Evolutionary conservation across 2,329 filamentous ascomycete genomes (phyloP).

Genomic region (Cryoendolithus antarcticus): DNA sequence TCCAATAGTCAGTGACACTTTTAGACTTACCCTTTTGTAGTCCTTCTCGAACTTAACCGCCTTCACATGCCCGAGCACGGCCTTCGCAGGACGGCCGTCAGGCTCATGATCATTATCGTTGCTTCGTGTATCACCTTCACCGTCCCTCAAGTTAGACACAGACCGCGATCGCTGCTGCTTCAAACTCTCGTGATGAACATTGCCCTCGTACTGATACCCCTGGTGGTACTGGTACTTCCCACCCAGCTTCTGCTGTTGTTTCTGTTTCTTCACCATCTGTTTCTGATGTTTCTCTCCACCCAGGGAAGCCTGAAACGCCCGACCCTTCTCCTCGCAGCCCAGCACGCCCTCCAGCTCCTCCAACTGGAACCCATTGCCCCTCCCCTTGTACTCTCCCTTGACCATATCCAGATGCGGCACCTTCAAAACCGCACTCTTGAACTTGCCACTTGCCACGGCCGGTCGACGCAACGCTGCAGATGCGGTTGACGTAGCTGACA

Average conservation of each 20-base stretch:
- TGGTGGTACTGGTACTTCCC: conserved; percentile 17
- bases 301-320: conserved; percentile 18
- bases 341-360: conserved; percentile 13
- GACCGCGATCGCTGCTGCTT: conserved; percentile 12
- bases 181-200: conserved; percentile 1
- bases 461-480: conserved; percentile 26
- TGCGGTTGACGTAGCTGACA: conserved; percentile 33
- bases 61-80: not conserved
- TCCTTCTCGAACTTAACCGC: conserved; percentile 13
- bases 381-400: conserved; percentile 11
- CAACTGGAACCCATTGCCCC: conserved; percentile 9
- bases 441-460: conserved; percentile 25
- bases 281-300: conserved; percentile 25
- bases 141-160: conserved; percentile 13
- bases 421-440: conserved; percentile 40
- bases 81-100: not conserved
- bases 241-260: conserved; percentile 12
- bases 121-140: conserved; percentile 8
- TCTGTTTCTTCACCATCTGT: conserved; percentile 17
- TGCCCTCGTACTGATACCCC: conserved; percentile 18
- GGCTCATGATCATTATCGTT: conserved; percentile 10
- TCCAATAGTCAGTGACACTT: not conserved
- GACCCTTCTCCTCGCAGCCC: conserved; percentile 16
- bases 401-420: conserved; percentile 29
- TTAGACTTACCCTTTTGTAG: conserved; percentile 12